Evolutionary conservation across 192 early-diverging fungal species (phyloP).

Genomic region (Jimgerdemannia flammicorona): DNA sequence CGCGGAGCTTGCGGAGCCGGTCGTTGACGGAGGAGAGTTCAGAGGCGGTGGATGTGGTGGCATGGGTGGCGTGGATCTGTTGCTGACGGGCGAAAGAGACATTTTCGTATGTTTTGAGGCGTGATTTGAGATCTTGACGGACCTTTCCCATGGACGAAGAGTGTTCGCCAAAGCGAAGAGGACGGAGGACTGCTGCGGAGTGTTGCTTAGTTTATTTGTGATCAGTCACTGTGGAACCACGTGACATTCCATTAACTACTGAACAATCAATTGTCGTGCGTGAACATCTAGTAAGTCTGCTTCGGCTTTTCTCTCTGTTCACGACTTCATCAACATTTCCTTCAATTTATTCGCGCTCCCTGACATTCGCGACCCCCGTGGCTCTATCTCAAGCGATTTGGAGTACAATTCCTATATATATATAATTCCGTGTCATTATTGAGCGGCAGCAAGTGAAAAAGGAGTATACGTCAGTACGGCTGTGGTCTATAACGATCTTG

Average conservation of each 20-base stretch:
- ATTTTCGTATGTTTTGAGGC: neutral
- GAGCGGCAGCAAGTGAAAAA: neutral
- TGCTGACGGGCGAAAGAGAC: neutral
- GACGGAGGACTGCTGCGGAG: neutral
- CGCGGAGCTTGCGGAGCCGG: conserved; percentile 5
- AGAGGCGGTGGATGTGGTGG: neutral
- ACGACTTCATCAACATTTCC: neutral
- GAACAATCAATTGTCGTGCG: neutral
- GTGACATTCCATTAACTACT: neutral
- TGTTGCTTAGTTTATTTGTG: neutral
- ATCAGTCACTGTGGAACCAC: neutral
- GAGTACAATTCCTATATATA: neutral
- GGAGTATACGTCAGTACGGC: neutral
- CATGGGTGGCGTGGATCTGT: neutral
- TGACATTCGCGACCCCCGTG: neutral
- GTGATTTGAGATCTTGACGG: neutral
- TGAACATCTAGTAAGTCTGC: neutral
- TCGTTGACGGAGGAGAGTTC: neutral
- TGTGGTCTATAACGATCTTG: neutral
- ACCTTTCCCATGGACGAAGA: neutral
- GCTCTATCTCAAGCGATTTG: neutral
- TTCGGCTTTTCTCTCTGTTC: neutral
- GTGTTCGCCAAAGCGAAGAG: too few species aligned
- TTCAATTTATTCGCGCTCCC: neutral
- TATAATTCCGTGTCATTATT: neutral